Evolutionary conservation across 202 grass and related monocot species (phyloP).

Genomic region (Cymbopogon flexuosus): DNA sequence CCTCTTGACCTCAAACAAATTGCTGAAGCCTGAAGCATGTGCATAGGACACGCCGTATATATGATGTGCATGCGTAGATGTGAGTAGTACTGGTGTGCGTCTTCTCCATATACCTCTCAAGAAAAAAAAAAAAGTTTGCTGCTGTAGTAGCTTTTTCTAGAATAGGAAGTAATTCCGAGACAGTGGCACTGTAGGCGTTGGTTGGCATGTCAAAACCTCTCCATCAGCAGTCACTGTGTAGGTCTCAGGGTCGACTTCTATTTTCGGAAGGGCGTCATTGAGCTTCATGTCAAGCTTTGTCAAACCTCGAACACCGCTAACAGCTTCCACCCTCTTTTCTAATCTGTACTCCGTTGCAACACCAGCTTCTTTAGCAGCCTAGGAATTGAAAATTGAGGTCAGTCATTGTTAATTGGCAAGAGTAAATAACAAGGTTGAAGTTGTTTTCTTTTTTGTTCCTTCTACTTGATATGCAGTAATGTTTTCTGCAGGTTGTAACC

Average conservation of each 20-base stretch:
- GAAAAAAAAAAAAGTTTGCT: not conserved
- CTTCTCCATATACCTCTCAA: not conserved
- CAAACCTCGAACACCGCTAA: constrained; percentile 50
- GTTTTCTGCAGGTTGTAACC: not conserved
- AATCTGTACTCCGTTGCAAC: constrained; percentile 55
- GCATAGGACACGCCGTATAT: not conserved
- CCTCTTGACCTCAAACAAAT: not conserved
- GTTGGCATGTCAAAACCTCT: constrained; percentile 55
- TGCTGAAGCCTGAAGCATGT: too few relatives aligned
- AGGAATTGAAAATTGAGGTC: constrained; percentile 5
- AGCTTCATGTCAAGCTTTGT: constrained; percentile 89
- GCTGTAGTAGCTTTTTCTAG: constrained; percentile 16
- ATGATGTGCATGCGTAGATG: not conserved
- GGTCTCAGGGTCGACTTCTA: constrained; percentile 73
- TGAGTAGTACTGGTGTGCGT: not conserved
- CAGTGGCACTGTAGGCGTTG: constrained; percentile 55
- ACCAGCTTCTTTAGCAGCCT: constrained; percentile 68
- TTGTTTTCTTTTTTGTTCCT: not conserved
- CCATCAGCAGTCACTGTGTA: constrained; percentile 72
- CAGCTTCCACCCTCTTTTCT: constrained; percentile 69
- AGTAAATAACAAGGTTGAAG: not conserved
- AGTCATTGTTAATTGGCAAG: not conserved
- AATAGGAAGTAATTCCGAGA: constrained; percentile 94
- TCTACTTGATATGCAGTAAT: not conserved
- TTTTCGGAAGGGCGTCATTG: constrained; percentile 69